A percentile compares a stretch with the other conserved stretches of the same genome.
Evolutionary conservation across 192 early-diverging fungal species (phyloP).

Genomic region (Tieghemiomyces parasiticus): DNA sequence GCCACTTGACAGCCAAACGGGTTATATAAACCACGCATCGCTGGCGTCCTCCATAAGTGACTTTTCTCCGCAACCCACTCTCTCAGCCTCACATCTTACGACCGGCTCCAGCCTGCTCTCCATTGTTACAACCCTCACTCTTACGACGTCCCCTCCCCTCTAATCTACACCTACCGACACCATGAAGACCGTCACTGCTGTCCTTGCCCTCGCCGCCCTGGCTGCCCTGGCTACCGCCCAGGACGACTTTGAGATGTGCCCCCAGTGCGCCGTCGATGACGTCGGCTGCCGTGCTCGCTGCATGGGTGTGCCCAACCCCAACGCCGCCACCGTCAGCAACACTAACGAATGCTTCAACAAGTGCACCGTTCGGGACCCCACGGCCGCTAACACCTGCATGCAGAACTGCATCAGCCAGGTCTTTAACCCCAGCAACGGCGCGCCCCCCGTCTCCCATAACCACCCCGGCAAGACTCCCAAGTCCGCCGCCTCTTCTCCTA

Average conservation of each 20-base stretch:
- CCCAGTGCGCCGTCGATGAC: conserved; percentile 8
- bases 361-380: not conserved
- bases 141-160: too few species aligned
- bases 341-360: not conserved
- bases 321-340: not conserved
- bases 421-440: conserved; percentile 1
- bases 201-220: not conserved
- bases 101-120: too few species aligned
- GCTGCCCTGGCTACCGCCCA: not conserved
- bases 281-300: conserved; percentile 9
- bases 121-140: too few species aligned
- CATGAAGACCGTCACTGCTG: not conserved
- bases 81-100: too few species aligned
- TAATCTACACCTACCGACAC: too few species aligned
- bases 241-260: conserved; percentile 3
- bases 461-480: not conserved
- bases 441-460: not conserved
- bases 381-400: conserved; percentile 6
- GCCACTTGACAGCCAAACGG: too few species aligned
- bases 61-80: too few species aligned
- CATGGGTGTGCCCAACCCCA: conserved; percentile 11
- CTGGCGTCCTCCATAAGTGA: too few species aligned
- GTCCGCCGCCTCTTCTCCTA: too few species aligned
- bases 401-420: not conserved
- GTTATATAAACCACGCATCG: too few species aligned